These are phyloP conservation scores for Termitomyces heimii DNA, from an alignment of 768 basidiomycete species.

Conservation along the genomic window DNA sequence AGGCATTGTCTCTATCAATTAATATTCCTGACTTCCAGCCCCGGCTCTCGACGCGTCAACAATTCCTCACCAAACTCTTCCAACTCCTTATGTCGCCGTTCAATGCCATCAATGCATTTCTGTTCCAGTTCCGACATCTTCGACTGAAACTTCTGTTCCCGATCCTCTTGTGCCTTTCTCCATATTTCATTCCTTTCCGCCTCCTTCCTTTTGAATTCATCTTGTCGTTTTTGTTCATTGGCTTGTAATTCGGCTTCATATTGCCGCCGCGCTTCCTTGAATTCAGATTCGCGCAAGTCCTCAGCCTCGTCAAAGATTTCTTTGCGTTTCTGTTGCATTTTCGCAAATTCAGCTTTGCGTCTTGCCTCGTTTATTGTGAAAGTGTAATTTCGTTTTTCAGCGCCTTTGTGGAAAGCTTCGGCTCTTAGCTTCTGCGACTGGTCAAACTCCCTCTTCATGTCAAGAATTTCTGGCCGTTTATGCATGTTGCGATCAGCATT, in stretches of 20 bases:
- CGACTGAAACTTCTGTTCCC: not conserved
- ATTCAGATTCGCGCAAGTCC: not conserved
- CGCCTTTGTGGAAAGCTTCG: not conserved
- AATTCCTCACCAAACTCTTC: not conserved
- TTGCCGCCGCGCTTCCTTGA: not conserved
- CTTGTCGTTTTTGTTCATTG: not conserved
- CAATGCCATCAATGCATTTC: not conserved
- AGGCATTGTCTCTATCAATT: no score
- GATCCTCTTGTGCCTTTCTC: not conserved
- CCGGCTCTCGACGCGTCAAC: not conserved
- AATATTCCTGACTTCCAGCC: no score
- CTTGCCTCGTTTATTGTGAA: slow-evolving; percentile 3
- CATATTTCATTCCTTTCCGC: not conserved
- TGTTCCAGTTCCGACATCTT: not conserved
- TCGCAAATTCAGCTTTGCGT: not conserved
- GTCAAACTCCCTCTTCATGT: not conserved
- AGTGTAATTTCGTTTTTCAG: not conserved
- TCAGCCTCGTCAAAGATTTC: not conserved
- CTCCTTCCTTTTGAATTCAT: not conserved
- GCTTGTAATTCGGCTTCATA: not conserved
- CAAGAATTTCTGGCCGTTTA: no score
- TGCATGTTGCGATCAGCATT: not conserved
- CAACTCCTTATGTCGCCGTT: not conserved
- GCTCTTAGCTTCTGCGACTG: not conserved
- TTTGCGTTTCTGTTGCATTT: not conserved